These are phyloP conservation scores for Fomitiporia mediterranea DNA, from an alignment of 1,284 basidiomycete genomes.

Conservation along the genomic window DNA sequence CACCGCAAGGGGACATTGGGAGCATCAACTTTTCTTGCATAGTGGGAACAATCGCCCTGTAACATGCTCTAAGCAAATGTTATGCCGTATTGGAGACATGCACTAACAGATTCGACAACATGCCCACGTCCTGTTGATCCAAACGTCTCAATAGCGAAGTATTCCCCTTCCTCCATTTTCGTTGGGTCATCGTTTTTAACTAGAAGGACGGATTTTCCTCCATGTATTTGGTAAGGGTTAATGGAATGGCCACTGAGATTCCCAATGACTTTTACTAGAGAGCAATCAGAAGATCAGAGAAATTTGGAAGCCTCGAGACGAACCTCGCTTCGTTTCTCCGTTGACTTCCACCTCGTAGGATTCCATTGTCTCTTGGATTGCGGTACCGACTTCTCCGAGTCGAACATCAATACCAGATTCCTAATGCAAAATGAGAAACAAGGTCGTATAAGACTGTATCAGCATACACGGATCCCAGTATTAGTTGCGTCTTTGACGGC, in stretches of 20 bases:
- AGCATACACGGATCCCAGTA: conserved; percentile 73
- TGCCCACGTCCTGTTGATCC: conserved; percentile 93
- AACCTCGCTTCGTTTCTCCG: conserved; percentile 83
- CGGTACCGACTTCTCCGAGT: conserved; percentile 87
- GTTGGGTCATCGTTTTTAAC: conserved; percentile 87
- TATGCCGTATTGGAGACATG: conserved; percentile 10
- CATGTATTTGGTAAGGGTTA: conserved; percentile 86
- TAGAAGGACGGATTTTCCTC: conserved; percentile 83
- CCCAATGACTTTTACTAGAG: conserved; percentile 80
- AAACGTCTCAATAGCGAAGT: conserved; percentile 99
- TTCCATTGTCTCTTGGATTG: conserved; percentile 99
- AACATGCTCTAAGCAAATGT: conserved; percentile 11
- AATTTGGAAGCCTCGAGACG: conserved; percentile 28
- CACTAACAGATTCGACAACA: conserved; percentile 78
- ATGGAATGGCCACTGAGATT: conserved; percentile 94
- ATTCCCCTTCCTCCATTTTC: conserved; percentile 99
- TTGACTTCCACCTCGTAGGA: conserved; percentile 94
- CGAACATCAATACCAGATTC: conserved; percentile 97
- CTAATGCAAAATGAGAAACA: conserved; percentile 36
- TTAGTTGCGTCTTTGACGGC: conserved; percentile 95
- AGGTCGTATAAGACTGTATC: background rate
- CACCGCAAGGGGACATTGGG: conserved; percentile 70
- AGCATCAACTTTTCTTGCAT: conserved; percentile 70
- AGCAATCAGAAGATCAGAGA: background rate
- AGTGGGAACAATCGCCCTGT: conserved; percentile 93